phyloP scores from a whole-genome alignment of 768 basidiomycete species.

The Sarcomyxa edulis region DNA sequence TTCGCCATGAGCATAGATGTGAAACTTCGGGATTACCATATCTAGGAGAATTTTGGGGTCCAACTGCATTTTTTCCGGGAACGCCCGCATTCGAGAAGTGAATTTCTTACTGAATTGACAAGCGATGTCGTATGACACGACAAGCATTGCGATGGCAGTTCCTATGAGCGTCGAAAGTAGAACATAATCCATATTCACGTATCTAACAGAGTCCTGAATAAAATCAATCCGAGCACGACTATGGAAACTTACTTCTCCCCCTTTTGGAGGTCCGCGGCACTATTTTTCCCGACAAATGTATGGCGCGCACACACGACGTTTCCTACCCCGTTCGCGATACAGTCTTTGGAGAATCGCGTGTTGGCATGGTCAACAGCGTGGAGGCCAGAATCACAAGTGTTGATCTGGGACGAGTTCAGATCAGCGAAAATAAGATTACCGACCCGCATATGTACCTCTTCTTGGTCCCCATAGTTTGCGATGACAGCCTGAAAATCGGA shows the following conservation, averaged over 20 bases:
- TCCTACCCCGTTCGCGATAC: constrained; percentile 21
- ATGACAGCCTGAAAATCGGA: constrained; percentile 7
- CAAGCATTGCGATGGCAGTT: constrained; percentile 4
- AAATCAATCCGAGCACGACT: not conserved
- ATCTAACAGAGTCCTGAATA: constrained; percentile 10
- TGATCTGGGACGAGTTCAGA: constrained; percentile 3
- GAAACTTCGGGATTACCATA: constrained; percentile 12
- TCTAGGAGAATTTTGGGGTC: not conserved
- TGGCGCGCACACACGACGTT: constrained; percentile 23
- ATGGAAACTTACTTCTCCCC: constrained; percentile 22
- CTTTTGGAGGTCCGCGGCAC: constrained; percentile 26
- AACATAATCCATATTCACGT: constrained; percentile 25
- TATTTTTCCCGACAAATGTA: constrained; percentile 20
- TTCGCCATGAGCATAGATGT: constrained; percentile 10
- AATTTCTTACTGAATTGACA: constrained; percentile 16
- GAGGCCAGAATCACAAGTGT: constrained; percentile 10
- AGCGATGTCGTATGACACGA: constrained; percentile 24
- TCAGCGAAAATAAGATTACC: not conserved
- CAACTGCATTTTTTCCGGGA: constrained; percentile 4
- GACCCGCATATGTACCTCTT: constrained; percentile 8
- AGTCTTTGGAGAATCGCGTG: constrained; percentile 8
- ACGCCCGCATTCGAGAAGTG: not conserved
- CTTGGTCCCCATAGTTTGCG: constrained; percentile 4
- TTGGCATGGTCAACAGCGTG: constrained; percentile 9
- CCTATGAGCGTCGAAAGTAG: constrained; percentile 9